Conservation (phyloP, 306 rosid genomes). For the Fragaria iinumae region DNA sequence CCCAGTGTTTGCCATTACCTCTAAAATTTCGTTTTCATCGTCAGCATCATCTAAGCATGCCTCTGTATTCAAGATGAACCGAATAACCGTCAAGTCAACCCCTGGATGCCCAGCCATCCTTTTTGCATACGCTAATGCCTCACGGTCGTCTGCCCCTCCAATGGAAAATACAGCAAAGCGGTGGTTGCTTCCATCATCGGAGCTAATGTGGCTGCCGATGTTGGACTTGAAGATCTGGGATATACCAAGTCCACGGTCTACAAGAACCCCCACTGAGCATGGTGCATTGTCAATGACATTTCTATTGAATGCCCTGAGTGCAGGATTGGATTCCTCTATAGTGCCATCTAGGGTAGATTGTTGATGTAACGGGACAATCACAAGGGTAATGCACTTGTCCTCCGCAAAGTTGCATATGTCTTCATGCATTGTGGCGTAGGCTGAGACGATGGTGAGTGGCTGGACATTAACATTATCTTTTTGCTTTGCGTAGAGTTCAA, state of each 20-base stretch:
- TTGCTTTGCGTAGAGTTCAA: slow-evolving; percentile 21
- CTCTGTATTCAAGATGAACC: slow-evolving; percentile 32
- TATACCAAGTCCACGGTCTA: slow-evolving; percentile 32
- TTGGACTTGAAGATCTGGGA: slow-evolving; percentile 3
- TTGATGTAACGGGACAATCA: slow-evolving; percentile 36
- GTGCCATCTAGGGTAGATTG: slow-evolving; percentile 22
- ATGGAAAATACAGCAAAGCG: slow-evolving; percentile 35
- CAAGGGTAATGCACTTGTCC: slow-evolving; percentile 35
- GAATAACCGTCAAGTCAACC: slow-evolving; percentile 31
- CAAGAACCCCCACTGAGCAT: slow-evolving; percentile 32
- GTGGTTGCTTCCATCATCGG: not conserved
- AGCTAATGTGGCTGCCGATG: not conserved
- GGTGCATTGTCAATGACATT: slow-evolving; percentile 33
- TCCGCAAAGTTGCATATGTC: slow-evolving; percentile 43
- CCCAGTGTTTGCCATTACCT: slow-evolving; percentile 16
- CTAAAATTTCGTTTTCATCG: slow-evolving; percentile 8
- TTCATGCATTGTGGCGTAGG: slow-evolving; percentile 43
- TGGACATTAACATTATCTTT: slow-evolving; percentile 23
- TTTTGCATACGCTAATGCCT: slow-evolving; percentile 57
- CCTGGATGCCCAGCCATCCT: slow-evolving; percentile 45
- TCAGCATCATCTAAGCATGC: slow-evolving; percentile 10
- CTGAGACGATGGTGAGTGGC: slow-evolving; percentile 37
- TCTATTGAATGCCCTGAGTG: slow-evolving; percentile 27
- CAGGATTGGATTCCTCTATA: slow-evolving; percentile 27
- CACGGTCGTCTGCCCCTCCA: slow-evolving; percentile 63